These are phyloP conservation scores for Exserohilum turcica DNA, from an alignment of 2,329 filamentous ascomycete genomes.

Conservation along the genomic window DNA sequence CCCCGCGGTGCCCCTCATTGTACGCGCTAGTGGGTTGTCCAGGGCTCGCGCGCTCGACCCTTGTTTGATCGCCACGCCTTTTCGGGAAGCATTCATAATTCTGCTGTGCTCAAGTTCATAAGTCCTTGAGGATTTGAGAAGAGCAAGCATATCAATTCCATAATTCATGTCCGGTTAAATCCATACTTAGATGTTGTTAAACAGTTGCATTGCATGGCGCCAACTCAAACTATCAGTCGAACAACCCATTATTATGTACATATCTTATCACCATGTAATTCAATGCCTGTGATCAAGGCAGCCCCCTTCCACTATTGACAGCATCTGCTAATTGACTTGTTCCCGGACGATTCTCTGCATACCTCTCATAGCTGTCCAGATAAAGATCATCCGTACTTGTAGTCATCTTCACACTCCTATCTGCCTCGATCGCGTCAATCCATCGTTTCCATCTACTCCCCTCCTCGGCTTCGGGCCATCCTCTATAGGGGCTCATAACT, in stretches of 20 bases:
- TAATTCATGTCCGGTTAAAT: too few relatives aligned
- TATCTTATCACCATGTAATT: not conserved
- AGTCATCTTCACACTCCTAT: slow-evolving; percentile 68
- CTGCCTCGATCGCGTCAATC: slow-evolving; percentile 70
- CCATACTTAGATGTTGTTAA: too few relatives aligned
- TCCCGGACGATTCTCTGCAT: slow-evolving; percentile 65
- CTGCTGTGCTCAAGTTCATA: too few relatives aligned
- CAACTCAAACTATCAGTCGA: too few relatives aligned
- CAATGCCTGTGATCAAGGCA: slow-evolving; percentile 50
- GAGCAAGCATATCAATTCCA: too few relatives aligned
- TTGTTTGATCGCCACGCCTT: too few relatives aligned
- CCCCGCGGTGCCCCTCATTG: slow-evolving; percentile 16
- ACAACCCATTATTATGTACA: too few relatives aligned
- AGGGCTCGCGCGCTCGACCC: not conserved
- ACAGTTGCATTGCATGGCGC: too few relatives aligned
- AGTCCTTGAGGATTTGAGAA: too few relatives aligned
- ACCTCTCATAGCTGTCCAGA: slow-evolving; percentile 68
- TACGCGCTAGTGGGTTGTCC: slow-evolving; percentile 12
- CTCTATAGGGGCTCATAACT: slow-evolving; percentile 67
- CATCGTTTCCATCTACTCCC: slow-evolving; percentile 70
- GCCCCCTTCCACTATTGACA: slow-evolving; percentile 61
- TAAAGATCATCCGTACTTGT: slow-evolving; percentile 70
- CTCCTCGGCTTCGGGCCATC: slow-evolving; percentile 67
- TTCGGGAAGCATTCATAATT: not conserved
- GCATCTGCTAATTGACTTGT: slow-evolving; percentile 64